Evolutionary conservation across 2,329 filamentous ascomycete species (phyloP).

Genomic region (Neurospora sp.): DNA sequence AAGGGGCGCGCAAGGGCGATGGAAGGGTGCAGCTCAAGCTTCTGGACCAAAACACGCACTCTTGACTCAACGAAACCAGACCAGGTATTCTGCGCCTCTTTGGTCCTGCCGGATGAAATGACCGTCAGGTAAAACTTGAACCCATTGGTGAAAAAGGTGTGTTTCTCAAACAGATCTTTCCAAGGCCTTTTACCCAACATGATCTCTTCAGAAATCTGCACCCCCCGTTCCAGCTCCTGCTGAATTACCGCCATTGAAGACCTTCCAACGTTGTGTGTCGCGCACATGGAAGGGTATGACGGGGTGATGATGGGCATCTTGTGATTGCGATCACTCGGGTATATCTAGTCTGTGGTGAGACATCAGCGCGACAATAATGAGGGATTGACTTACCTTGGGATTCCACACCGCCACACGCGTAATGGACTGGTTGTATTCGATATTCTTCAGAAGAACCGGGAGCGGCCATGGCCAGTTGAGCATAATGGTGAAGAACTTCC

Average conservation of each 20-base stretch:
- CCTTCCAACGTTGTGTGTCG: conserved; percentile 84
- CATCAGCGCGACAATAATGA: conserved; percentile 6
- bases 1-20: conserved; percentile 83
- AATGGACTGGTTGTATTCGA: conserved; percentile 65
- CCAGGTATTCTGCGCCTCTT: conserved; percentile 79
- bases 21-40: conserved; percentile 68
- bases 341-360: conserved; percentile 42
- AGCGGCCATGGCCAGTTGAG: conserved; percentile 87
- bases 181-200: conserved; percentile 66
- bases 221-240: conserved; percentile 68
- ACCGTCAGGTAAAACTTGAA: conserved; percentile 96
- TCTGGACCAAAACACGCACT: conserved; percentile 72
- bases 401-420: conserved; percentile 82
- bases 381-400: conserved; percentile 53
- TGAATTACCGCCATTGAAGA: conserved; percentile 81
- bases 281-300: conserved; percentile 95
- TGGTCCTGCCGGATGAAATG: conserved; percentile 69
- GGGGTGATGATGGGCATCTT: conserved; percentile 98
- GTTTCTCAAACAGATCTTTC: conserved; percentile 81
- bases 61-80: conserved; percentile 91
- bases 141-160: conserved; percentile 84
- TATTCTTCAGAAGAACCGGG: conserved; percentile 81
- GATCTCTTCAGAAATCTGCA: conserved; percentile 69
- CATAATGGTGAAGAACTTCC: conserved; percentile 92
- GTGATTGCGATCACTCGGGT: conserved; percentile 72